These are phyloP conservation scores for Vigna hirtella DNA, from an alignment of 306 rosid species.

Conservation along the genomic window DNA sequence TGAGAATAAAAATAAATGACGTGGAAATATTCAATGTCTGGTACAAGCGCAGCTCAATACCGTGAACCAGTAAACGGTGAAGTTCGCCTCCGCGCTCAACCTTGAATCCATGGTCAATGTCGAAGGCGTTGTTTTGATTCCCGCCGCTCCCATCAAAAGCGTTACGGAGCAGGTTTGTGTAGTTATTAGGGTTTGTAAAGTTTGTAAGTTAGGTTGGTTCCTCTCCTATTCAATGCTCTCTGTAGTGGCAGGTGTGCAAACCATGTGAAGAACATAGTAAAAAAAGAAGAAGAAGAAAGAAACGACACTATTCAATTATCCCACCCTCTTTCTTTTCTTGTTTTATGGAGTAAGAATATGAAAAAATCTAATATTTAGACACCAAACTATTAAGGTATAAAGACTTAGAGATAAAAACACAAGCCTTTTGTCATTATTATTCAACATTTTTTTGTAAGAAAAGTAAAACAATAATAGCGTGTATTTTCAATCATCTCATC, in stretches of 20 bases:
- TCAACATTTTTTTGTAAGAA: neutral
- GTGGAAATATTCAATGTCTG: slow-evolving; percentile 63
- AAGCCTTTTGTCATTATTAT: slow-evolving; percentile 23
- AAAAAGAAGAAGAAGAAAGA: neutral
- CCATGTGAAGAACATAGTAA: too few species aligned
- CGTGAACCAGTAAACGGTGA: slow-evolving; percentile 89
- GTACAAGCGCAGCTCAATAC: slow-evolving; percentile 67
- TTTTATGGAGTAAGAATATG: slow-evolving; percentile 21
- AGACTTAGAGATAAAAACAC: slow-evolving; percentile 20
- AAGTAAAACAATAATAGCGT: neutral
- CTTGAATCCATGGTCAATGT: slow-evolving; percentile 82
- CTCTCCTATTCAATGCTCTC: neutral
- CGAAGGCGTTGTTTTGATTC: slow-evolving; percentile 76
- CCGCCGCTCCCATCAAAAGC: slow-evolving; percentile 65
- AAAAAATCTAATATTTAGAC: slow-evolving; percentile 8
- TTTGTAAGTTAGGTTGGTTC: neutral
- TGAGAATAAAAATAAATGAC: too few species aligned
- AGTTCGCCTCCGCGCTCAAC: slow-evolving; percentile 65
- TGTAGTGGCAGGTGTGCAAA: neutral
- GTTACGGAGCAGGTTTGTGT: slow-evolving; percentile 73
- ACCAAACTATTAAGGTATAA: slow-evolving; percentile 32
- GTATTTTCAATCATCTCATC: slow-evolving; percentile 8
- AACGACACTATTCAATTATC: slow-evolving; percentile 14
- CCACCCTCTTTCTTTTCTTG: neutral
- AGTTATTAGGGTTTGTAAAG: neutral